phyloP scores from a whole-genome alignment of 140 eudicot genomes.

The Bidens hawaiensis region DNA sequence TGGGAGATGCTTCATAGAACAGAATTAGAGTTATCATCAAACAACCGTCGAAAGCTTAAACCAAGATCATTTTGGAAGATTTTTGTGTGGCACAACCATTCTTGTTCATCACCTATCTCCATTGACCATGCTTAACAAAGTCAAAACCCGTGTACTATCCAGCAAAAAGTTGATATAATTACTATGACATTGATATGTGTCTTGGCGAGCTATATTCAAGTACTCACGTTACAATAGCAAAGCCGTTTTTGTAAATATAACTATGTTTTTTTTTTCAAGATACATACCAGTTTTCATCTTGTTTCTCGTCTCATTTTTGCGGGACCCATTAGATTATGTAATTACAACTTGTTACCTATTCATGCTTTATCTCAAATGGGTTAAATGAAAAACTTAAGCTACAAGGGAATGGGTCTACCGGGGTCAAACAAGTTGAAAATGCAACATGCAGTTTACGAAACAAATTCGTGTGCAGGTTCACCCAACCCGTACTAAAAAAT shows the following conservation, averaged over 20 bases:
- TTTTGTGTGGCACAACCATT: slow-evolving; percentile 48
- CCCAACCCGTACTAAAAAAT: not conserved
- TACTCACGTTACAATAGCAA: slow-evolving; percentile 6
- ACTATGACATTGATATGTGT: slow-evolving; percentile 21
- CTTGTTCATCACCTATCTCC: slow-evolving; percentile 37
- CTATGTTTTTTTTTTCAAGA: slow-evolving; percentile 20
- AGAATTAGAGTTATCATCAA: slow-evolving; percentile 49
- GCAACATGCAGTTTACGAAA: no score
- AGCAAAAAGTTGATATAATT: slow-evolving; percentile 18
- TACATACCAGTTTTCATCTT: slow-evolving; percentile 21
- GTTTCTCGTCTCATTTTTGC: no score
- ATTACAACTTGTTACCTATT: no score
- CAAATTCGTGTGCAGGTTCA: no score
- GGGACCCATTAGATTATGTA: no score
- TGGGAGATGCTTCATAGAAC: slow-evolving; percentile 86
- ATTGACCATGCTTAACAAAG: slow-evolving; percentile 34
- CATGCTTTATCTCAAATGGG: no score
- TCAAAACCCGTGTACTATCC: slow-evolving; percentile 18
- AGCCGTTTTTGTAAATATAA: slow-evolving; percentile 39
- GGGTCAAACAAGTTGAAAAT: no score
- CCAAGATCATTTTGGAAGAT: slow-evolving; percentile 60
- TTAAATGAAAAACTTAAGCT: no score
- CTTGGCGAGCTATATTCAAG: slow-evolving; percentile 21
- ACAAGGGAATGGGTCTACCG: no score
- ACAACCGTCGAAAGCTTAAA: slow-evolving; percentile 38